phyloP scores from a whole-genome alignment of 2,329 filamentous ascomycete species.

The Monosporascus sp. region DNA sequence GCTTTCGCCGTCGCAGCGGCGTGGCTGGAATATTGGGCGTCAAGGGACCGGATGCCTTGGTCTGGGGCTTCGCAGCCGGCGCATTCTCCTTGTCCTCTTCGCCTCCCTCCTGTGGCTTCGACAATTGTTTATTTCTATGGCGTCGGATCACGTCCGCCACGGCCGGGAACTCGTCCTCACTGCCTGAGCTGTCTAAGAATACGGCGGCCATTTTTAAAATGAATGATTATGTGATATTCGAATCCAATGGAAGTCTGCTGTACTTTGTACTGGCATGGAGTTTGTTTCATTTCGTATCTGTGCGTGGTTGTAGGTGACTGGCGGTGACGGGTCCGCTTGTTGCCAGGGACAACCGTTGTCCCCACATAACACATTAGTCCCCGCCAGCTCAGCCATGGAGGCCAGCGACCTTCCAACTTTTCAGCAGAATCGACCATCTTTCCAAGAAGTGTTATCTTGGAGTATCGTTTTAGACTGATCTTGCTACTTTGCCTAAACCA shows the following conservation, averaged over 20 bases:
- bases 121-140: constrained; percentile 10
- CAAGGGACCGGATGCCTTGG: background rate
- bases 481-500: no score
- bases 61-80: background rate
- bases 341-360: constrained; percentile 1
- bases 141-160: constrained; percentile 25
- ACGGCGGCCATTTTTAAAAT: constrained; percentile 2
- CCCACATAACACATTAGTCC: background rate
- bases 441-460: no score
- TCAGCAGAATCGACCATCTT: no score
- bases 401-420: no score
- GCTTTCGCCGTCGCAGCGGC: constrained; percentile 24
- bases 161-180: constrained; percentile 38
- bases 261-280: background rate
- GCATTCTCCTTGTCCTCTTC: constrained; percentile 1
- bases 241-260: no score
- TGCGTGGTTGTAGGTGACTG: background rate
- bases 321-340: background rate
- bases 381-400: background rate
- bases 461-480: no score
- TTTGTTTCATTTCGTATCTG: background rate
- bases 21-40: constrained; percentile 11
- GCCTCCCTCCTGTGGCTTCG: background rate
- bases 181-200: constrained; percentile 14
- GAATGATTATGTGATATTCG: background rate